Evolutionary conservation across 1,139 yeast species (phyloP).

Genomic region (Zygosaccharomyces pseudobailii): DNA sequence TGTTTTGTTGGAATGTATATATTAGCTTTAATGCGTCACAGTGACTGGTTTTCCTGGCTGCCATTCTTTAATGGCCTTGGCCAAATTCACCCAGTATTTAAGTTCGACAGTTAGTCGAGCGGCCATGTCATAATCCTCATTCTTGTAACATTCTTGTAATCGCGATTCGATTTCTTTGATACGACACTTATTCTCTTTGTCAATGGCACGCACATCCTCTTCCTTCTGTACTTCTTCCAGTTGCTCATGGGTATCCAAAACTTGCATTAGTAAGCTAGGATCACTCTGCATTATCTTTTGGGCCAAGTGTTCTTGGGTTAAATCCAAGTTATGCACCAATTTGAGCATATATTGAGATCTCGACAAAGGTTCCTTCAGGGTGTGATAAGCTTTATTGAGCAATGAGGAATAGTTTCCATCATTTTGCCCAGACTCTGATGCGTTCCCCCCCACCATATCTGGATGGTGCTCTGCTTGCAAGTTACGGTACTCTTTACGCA

Average conservation of each 20-base stretch:
- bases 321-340: slow-evolving; percentile 40
- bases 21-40: slow-evolving; percentile 43
- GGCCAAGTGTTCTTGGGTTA: slow-evolving; percentile 37
- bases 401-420: slow-evolving; percentile 37
- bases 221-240: slow-evolving; percentile 59
- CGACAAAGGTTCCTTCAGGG: slow-evolving; percentile 61
- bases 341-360: slow-evolving; percentile 58
- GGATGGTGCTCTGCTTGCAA: slow-evolving; percentile 81
- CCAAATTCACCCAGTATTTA: slow-evolving; percentile 81
- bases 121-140: slow-evolving; percentile 42
- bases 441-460: slow-evolving; percentile 47
- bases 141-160: slow-evolving; percentile 35
- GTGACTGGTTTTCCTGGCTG: slow-evolving; percentile 64
- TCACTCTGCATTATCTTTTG: slow-evolving; percentile 38
- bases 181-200: slow-evolving; percentile 51
- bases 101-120: slow-evolving; percentile 64
- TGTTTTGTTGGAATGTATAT: slow-evolving; percentile 3
- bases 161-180: slow-evolving; percentile 41
- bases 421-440: slow-evolving; percentile 10
- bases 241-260: slow-evolving; percentile 76
- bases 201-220: slow-evolving; percentile 51
- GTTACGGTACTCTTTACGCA: slow-evolving; percentile 69
- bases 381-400: slow-evolving; percentile 71
- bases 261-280: slow-evolving; percentile 62
- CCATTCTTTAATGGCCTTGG: slow-evolving; percentile 72